Evolutionary conservation across 129 eudicot genomes (phyloP), one percentile per base, ranked within the genome.

Genomic region (Pulicaria dysenterica): DNA sequence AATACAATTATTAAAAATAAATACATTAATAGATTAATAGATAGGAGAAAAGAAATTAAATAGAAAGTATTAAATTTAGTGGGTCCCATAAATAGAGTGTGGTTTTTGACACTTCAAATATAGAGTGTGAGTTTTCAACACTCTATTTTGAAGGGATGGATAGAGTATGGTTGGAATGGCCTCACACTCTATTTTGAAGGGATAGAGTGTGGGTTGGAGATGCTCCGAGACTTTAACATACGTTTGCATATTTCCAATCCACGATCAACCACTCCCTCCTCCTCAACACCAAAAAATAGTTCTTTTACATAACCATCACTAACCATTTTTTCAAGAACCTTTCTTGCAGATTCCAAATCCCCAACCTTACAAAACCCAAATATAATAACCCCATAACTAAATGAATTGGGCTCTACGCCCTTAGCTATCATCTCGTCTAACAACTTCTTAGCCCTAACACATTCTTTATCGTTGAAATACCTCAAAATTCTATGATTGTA

Each of bases 301-400:
- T 72, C 75, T 47, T 61, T 59, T 31, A 67, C 85, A 64, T 55
- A 73, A 6, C 82, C 87, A 73, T 73, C 85, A 42, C 60, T 60
- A n/a, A 57, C 74, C 88, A 84, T 84, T 61, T 65, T 73, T 10
- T 84, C 85, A 73, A 84, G 76, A 77, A 84, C 72, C 56, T 67
- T 81, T 65, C 55, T 77, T 58, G 85, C 88, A 16, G 83, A 77
- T 42, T 61, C 85, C 45, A 84, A 69, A 77, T 84, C 85, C 5
- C 88, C 88, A 55, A 73, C 83, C 78, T 77, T 84, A 73, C 85
- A 84, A 73, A 73, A 77, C 72, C 85, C 84, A 7, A 80, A 80
- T 0, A 84, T 80, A 39, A 84, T 64, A 44, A 70, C 51, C 63
- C 65, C 44, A 63, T 84, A 84, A 65, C 78, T 80, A 0, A 70